Evolutionary conservation across 2,329 filamentous ascomycete species (phyloP).

Genomic region (Nothophaeocryptopus gaeumannii): DNA sequence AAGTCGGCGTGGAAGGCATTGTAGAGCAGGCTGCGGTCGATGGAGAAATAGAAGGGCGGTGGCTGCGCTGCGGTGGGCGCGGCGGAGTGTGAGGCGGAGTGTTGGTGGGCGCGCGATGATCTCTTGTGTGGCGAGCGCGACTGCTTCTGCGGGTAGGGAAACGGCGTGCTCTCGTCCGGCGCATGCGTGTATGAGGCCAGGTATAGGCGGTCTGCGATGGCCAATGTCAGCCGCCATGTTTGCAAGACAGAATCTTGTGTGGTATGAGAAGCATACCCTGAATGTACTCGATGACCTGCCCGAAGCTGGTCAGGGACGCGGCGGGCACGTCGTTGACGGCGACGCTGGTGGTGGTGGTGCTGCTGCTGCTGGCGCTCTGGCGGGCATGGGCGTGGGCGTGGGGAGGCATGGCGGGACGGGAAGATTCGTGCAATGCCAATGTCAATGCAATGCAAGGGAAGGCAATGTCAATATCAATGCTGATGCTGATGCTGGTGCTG

Average conservation of each 20-base stretch:
- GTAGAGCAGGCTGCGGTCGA: constrained; percentile 81
- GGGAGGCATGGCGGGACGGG: too few species aligned
- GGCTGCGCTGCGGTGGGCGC: constrained; percentile 24
- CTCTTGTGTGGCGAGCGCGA: constrained; percentile 71
- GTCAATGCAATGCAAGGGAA: too few species aligned
- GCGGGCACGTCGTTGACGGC: constrained; percentile 4
- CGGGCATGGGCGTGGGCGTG: too few species aligned
- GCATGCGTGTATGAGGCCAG: constrained; percentile 85
- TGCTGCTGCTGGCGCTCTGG: background rate
- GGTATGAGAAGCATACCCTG: constrained; percentile 58
- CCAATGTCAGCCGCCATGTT: background rate
- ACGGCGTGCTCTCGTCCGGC: constrained; percentile 76
- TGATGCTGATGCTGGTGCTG: too few species aligned
- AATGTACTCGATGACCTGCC: constrained; percentile 94
- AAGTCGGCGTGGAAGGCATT: constrained; percentile 99
- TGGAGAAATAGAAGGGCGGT: constrained; percentile 87
- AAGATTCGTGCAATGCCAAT: too few species aligned
- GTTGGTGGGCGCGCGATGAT: constrained; percentile 63
- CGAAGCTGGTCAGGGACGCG: constrained; percentile 57
- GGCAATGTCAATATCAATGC: too few species aligned
- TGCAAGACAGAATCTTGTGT: too few species aligned
- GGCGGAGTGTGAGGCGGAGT: constrained; percentile 50
- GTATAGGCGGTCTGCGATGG: constrained; percentile 78
- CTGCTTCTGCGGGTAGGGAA: constrained; percentile 69
- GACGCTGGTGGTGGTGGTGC: background rate